A percentile compares a stretch with the other conserved stretches of the same genome.
Evolutionary conservation across 139 green algal genomes (phyloP).

Genomic region (Coelastrella sp.): DNA sequence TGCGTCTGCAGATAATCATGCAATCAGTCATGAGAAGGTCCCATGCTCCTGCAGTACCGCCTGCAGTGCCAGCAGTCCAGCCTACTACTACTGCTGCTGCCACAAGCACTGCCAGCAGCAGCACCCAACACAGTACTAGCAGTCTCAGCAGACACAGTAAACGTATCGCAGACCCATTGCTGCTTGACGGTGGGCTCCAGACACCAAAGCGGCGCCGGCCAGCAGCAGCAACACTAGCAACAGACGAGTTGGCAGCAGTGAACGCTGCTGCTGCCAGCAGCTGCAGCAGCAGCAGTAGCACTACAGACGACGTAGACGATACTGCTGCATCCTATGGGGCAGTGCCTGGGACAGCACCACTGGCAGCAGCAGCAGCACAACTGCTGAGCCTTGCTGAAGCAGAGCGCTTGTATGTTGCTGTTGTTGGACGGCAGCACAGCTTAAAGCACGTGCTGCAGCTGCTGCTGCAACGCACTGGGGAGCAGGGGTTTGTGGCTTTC

Average conservation of each 20-base stretch:
- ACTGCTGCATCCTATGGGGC: not conserved
- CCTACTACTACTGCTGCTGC: not conserved
- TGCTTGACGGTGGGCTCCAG: not conserved
- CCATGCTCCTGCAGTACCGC: not conserved
- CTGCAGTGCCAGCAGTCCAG: not conserved
- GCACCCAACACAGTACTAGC: not conserved
- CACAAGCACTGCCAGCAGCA: not conserved
- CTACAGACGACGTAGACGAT: not conserved
- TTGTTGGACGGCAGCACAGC: not conserved
- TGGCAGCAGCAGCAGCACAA: too few relatives aligned
- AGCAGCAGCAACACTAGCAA: too few relatives aligned
- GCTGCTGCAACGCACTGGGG: not conserved
- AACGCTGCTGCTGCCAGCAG: not conserved
- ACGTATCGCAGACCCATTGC: not conserved
- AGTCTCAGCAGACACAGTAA: not conserved
- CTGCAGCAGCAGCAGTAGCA: not conserved
- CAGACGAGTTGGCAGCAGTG: too few relatives aligned
- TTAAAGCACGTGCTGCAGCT: not conserved
- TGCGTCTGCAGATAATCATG: too few relatives aligned
- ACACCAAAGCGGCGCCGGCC: too few relatives aligned
- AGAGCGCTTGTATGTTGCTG: not conserved
- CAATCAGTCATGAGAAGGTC: too few relatives aligned
- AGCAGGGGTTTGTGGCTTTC: not conserved
- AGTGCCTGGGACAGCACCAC: too few relatives aligned
- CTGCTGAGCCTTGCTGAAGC: not conserved